These are phyloP conservation scores for Halophytophthora batemanensis DNA, from an alignment of 352 stramenopile genomes.

Conservation along the genomic window DNA sequence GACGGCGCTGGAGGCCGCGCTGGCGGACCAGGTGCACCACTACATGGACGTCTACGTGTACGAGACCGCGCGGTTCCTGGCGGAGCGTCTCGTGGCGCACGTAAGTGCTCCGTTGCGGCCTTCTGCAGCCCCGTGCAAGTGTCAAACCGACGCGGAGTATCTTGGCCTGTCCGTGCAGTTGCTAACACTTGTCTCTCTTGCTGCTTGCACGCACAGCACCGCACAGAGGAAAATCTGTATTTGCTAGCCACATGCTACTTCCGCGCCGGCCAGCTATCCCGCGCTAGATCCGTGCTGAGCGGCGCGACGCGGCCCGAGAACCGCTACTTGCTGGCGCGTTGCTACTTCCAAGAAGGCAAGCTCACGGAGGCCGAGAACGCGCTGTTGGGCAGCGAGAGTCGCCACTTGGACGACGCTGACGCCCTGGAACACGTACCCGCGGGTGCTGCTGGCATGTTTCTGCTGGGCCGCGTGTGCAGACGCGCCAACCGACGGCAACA, in stretches of 20 bases:
- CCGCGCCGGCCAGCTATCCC: conserved; percentile 43
- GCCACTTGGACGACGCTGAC: conserved; percentile 17
- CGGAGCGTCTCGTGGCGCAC: conserved; percentile 77
- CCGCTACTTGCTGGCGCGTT: conserved; percentile 62
- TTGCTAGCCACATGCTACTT: conserved; percentile 69
- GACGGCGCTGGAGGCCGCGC: conserved; percentile 39
- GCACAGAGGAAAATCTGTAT: conserved; percentile 50
- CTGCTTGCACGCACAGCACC: conserved; percentile 35
- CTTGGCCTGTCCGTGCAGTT: conserved; percentile 8
- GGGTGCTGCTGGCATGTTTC: conserved; percentile 89
- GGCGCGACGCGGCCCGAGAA: conserved; percentile 43
- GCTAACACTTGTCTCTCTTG: conserved; percentile 11
- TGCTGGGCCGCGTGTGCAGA: conserved; percentile 91
- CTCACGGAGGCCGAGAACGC: conserved; percentile 90
- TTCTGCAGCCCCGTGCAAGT: conserved; percentile 13
- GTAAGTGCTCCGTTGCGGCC: conserved; percentile 26
- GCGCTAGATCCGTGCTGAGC: conserved; percentile 56
- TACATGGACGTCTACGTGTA: conserved; percentile 55
- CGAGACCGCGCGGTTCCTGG: conserved; percentile 75
- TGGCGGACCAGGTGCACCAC: conserved; percentile 46
- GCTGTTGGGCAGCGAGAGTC: conserved; percentile 57
- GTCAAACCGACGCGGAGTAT: conserved; percentile 4
- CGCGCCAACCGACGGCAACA: conserved; percentile 86
- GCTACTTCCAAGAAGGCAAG: conserved; percentile 69
- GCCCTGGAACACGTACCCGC: conserved; percentile 42